Evolutionary conservation across 2,329 filamentous ascomycete genomes (phyloP), one percentile per base, ranked within the genome.

Genomic region (Phaeosphaeria sp.): DNA sequence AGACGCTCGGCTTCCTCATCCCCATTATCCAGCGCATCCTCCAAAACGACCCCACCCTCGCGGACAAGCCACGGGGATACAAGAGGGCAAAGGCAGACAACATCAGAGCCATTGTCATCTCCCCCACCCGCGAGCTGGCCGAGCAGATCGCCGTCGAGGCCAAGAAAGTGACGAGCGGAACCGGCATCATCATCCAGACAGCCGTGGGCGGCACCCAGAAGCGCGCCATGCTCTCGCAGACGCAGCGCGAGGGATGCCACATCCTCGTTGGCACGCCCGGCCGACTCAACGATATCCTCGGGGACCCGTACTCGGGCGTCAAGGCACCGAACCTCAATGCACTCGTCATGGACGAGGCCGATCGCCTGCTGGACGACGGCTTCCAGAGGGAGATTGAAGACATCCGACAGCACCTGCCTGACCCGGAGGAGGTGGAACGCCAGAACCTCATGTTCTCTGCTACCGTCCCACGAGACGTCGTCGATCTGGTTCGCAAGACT

Each of bases 401-500:
- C 18, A 82, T 84, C 67, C 79, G 79, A 68, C 67, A 67, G 13
- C 64, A 77, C 36, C 71, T 97, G 9, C 94, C 94, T 2, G 79
- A 84, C 47, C 84, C 85, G 6, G 68, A 75, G 0, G 77, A 88
- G 51, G 86, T 89, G 59, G 84, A 90, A 53, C 88, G 94, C 49
- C 95, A 99, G 77, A 97, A 93, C 6, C 87, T 99, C 69, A 89
- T 99, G 78, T 97, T 96, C 77, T 98, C 94, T 15, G 95, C 95
- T 45, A 99, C 95, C 11, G 91, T 99, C 30, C 92, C 94, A 46
- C 84, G 85, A 57, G 87, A 93, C 61, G 94, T 99, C 45, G 88
- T 97, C 65, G 80, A 85, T 44, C 85, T 98, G 49, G 94, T 96
- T 42, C 86, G 89, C 58, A 79, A 81, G 65, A 92, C 92, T 65